A percentile compares a stretch with the other conserved stretches of the same genome.
phyloP scores from a whole-genome alignment of 441 rosid genomes.

The Pelargonium citronellum region DNA sequence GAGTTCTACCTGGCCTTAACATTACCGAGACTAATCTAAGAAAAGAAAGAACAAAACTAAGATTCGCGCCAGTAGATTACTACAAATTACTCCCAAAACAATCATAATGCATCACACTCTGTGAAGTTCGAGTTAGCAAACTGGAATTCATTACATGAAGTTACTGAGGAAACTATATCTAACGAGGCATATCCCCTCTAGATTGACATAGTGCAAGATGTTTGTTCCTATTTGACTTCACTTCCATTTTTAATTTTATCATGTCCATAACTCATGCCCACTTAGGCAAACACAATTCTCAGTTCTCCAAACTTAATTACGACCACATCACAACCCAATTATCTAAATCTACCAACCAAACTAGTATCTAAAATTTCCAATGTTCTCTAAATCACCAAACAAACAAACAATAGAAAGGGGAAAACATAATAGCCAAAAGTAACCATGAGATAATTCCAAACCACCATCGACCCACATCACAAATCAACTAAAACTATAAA shows the following conservation, averaged over 20 bases:
- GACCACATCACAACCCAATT: background rate
- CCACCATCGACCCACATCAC: conserved; percentile 3
- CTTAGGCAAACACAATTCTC: background rate
- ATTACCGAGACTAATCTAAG: background rate
- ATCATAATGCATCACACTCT: background rate
- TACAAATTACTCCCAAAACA: background rate
- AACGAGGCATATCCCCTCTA: too few relatives aligned
- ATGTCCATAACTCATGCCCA: background rate
- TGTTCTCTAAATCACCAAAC: background rate
- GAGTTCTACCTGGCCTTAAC: background rate
- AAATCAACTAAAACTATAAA: background rate
- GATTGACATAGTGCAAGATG: too few relatives aligned
- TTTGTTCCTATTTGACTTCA: too few relatives aligned
- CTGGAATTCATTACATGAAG: background rate
- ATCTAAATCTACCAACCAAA: background rate
- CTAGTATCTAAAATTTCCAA: background rate
- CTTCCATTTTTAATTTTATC: too few relatives aligned
- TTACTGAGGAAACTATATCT: too few relatives aligned
- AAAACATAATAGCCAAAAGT: background rate
- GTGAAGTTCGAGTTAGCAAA: background rate
- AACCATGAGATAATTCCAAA: background rate
- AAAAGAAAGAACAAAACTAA: background rate
- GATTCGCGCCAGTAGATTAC: background rate
- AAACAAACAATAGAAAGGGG: background rate
- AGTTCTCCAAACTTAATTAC: background rate